These are phyloP conservation scores for Kwoniella europaea DNA, from an alignment of 768 basidiomycete species.

Conservation along the genomic window DNA sequence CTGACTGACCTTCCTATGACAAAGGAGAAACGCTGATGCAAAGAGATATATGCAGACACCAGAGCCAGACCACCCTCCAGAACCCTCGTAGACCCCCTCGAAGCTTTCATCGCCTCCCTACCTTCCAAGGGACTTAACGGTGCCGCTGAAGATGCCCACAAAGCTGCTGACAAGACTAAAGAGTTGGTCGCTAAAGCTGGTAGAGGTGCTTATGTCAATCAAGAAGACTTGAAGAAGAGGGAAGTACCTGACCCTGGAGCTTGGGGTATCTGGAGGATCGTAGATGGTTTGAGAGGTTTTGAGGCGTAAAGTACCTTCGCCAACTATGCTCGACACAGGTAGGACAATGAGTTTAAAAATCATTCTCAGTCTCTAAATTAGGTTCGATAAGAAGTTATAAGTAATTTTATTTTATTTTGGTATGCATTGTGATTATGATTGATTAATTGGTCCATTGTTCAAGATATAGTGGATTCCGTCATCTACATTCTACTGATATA, in stretches of 20 bases:
- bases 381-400: background rate
- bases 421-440: background rate
- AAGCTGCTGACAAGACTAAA: constrained; percentile 75
- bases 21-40: too few relatives aligned
- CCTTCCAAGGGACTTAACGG: constrained; percentile 57
- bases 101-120: constrained; percentile 71
- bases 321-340: too few relatives aligned
- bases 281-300: constrained; percentile 48
- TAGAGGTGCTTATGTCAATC: constrained; percentile 77
- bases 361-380: too few relatives aligned
- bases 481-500: background rate
- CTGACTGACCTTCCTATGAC: background rate
- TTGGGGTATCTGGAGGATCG: constrained; percentile 70
- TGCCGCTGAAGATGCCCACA: constrained; percentile 68
- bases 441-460: background rate
- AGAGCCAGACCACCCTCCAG: constrained; percentile 85
- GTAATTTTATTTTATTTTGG: background rate
- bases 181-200: constrained; percentile 83
- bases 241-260: constrained; percentile 86
- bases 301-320: constrained; percentile 22
- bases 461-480: background rate
- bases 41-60: constrained; percentile 63
- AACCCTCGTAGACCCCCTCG: constrained; percentile 89
- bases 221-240: constrained; percentile 63
- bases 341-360: too few relatives aligned